A percentile compares a stretch with the other conserved stretches of the same genome.
These are phyloP conservation scores for Agaricus subrufescens DNA, from an alignment of 768 basidiomycete genomes.

Conservation along the genomic window DNA sequence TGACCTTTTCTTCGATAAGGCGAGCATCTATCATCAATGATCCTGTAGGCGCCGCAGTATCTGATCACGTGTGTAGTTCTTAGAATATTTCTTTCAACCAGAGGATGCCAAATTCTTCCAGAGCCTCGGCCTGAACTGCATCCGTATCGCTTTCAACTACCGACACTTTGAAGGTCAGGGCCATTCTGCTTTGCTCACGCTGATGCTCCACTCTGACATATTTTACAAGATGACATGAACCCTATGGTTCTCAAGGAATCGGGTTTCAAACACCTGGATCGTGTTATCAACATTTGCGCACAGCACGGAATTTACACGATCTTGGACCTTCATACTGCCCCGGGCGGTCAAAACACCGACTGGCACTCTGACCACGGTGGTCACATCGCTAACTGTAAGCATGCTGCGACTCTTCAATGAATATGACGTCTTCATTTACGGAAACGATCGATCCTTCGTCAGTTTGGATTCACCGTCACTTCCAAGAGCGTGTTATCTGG, in stretches of 20 bases:
- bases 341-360: constrained; percentile 71
- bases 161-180: constrained; percentile 57
- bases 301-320: constrained; percentile 76
- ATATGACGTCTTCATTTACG: background rate
- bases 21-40: constrained; percentile 18
- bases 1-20: constrained; percentile 81
- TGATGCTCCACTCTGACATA: background rate
- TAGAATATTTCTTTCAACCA: constrained; percentile 79
- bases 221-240: constrained; percentile 58
- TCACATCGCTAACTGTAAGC: constrained; percentile 57
- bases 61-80: constrained; percentile 40
- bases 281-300: constrained; percentile 62
- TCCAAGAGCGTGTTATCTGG: constrained; percentile 75
- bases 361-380: constrained; percentile 78
- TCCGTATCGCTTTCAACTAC: constrained; percentile 72
- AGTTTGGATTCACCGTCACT: constrained; percentile 84
- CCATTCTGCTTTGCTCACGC: background rate
- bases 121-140: constrained; percentile 73
- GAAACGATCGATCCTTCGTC: too few species aligned
- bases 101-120: constrained; percentile 72
- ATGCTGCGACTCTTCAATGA: background rate
- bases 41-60: background rate
- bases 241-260: constrained; percentile 71
- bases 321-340: constrained; percentile 75
- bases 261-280: constrained; percentile 82